Base-by-base conservation (phyloP, 768 basidiomycete genomes). In the Boletellus ananiceps region DNA sequence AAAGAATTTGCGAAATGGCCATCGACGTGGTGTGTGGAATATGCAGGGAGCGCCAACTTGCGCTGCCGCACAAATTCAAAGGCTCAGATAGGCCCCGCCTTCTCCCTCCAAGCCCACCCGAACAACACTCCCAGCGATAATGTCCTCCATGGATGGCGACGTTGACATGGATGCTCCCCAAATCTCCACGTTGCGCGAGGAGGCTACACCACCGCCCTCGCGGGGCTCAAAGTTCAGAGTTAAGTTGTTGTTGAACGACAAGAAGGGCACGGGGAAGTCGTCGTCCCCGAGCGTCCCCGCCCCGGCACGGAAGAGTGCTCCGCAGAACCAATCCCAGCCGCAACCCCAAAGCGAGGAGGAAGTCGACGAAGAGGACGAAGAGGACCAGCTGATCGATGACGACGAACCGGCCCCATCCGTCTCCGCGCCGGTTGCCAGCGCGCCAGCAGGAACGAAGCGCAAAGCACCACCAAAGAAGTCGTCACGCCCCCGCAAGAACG, bases 341-440 rank as follows among this genome's bases (percentile, higher is more conserved):
- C 70, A 18, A 8, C 32, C 52, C 16, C 57, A 44, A 19, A 54
- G 61, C 39, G 76, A 74, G 13, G 79, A 80, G 19, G 83, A 83
- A 31, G 78, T 74, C 14, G 78, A 78, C 11, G 83, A 80, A 8
- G 84, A 86, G 29, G 78, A 78, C 0, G 85, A 86, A 64, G 85
- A 88, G 68, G 87, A 90, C 70, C 82, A 88, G 57, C 78, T 89
- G 56, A 83, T 88, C 57, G 87, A 90, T 66, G 87, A 87, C 51
- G 83, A 74, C 38, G 74, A 61, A 44, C 60, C 57, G 18, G 46
- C 68, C 16, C 60, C 65, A 18, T 49, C 60, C 36, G 52, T 65
- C 51, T 63, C 67, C 51, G 58, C 60, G 2, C 56, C 64, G 15
- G 50, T 63, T 46, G 45, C 64, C 31, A 46, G 57, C 29, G 56